Percentiles rank a stretch among this genome's conserved stretches.
These are phyloP conservation scores for Geosmithia morbida DNA, from an alignment of 2,329 filamentous ascomycete genomes.

Conservation along the genomic window DNA sequence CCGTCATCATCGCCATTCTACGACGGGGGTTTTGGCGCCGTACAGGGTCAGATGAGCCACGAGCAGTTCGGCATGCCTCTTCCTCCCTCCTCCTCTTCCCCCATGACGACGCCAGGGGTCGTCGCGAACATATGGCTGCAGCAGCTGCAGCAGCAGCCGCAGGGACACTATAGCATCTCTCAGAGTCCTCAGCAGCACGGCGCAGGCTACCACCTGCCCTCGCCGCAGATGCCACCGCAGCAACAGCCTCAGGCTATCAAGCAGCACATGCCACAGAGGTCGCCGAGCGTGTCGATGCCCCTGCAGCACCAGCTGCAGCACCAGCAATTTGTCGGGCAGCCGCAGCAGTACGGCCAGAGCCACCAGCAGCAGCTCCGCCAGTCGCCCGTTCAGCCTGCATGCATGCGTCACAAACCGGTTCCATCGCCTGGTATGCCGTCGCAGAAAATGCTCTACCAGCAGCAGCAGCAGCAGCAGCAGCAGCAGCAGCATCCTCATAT, in stretches of 20 bases:
- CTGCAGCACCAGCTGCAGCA: slow-evolving; percentile 4
- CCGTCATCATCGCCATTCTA: too few relatives aligned
- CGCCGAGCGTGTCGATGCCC: slow-evolving; percentile 3
- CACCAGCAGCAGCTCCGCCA: slow-evolving; percentile 6
- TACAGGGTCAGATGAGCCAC: too few relatives aligned
- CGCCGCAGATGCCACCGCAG: slow-evolving; percentile 6
- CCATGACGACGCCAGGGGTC: too few relatives aligned
- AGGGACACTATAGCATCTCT: slow-evolving; percentile 13
- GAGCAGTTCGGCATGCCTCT: too few relatives aligned
- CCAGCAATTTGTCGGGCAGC: slow-evolving; percentile 2
- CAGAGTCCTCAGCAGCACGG: slow-evolving; percentile 13
- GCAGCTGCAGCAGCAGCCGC: slow-evolving; percentile 18
- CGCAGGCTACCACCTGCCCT: slow-evolving; percentile 8
- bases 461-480: slow-evolving; percentile 2
- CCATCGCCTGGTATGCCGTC: slow-evolving; percentile 1
- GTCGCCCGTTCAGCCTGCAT: neutral
- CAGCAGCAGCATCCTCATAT: slow-evolving; percentile 3
- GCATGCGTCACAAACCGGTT: neutral
- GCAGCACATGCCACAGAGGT: slow-evolving; percentile 6
- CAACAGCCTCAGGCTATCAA: slow-evolving; percentile 13
- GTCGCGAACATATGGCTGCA: slow-evolving; percentile 16
- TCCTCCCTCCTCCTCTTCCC: too few relatives aligned
- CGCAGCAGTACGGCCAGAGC: slow-evolving; percentile 6
- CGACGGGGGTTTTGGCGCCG: neutral
- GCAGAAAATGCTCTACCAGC: slow-evolving; percentile 4